Percentiles rank a stretch among this genome's conserved stretches.
These are phyloP conservation scores for Plantago elongata DNA, from an alignment of 257 asterid genomes.

Conservation along the genomic window DNA sequence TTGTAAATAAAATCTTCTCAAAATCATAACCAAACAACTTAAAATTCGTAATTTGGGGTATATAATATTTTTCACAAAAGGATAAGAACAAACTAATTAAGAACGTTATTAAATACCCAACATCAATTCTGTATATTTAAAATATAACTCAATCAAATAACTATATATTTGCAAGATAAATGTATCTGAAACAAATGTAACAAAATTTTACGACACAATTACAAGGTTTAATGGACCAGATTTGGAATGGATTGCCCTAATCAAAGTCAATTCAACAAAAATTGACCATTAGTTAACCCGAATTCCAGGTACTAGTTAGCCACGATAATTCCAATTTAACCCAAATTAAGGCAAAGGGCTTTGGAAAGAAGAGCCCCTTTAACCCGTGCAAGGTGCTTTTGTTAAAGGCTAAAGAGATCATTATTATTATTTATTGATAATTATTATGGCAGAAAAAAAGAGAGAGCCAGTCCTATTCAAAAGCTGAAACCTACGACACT, in stretches of 20 bases:
- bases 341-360: slow-evolving; percentile 12
- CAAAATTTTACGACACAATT: no score
- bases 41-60: no score
- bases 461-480: slow-evolving; percentile 17
- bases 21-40: no score
- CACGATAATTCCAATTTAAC: neutral
- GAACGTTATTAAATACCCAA: no score
- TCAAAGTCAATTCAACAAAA: neutral
- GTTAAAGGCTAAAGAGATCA: slow-evolving; percentile 27
- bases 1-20: no score
- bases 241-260: neutral
- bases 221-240: neutral
- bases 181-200: no score
- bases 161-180: no score
- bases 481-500: slow-evolving; percentile 26
- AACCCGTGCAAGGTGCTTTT: slow-evolving; percentile 36
- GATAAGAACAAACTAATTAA: no score
- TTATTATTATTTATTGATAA: slow-evolving; percentile 13
- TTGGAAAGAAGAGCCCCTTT: slow-evolving; percentile 29
- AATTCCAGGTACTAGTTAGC: slow-evolving; percentile 6
- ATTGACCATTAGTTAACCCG: neutral
- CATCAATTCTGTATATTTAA: no score
- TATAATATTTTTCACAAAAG: no score
- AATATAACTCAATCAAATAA: no score
- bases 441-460: neutral